These are phyloP conservation scores for Mortierella sp. DNA, from an alignment of 371 early-diverging fungal species.

Conservation along the genomic window DNA sequence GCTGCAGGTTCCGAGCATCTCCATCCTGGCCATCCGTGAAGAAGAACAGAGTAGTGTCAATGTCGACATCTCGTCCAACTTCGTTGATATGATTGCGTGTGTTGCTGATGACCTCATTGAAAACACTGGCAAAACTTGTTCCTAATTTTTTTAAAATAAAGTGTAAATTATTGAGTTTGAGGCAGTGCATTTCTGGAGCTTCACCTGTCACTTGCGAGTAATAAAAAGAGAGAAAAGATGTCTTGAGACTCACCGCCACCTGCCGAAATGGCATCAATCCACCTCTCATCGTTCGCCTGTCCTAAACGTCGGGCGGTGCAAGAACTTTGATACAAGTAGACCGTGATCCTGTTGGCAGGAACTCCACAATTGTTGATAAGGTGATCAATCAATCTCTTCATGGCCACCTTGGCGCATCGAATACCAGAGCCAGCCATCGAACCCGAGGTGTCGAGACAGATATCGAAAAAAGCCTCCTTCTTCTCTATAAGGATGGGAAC, in stretches of 20 bases:
- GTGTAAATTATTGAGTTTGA: not conserved
- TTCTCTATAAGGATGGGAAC: not conserved
- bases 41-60: constrained; percentile 45
- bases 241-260: constrained; percentile 38
- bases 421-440: constrained; percentile 47
- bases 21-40: constrained; percentile 50
- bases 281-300: constrained; percentile 3
- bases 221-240: too few species aligned
- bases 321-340: constrained; percentile 18
- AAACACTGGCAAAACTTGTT: constrained; percentile 37
- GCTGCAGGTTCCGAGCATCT: not conserved
- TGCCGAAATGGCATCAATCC: constrained; percentile 22
- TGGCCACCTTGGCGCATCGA: constrained; percentile 38
- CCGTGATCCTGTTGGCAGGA: constrained; percentile 22
- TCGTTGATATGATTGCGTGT: constrained; percentile 1
- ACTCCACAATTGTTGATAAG: constrained; percentile 21
- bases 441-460: constrained; percentile 47
- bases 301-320: constrained; percentile 25
- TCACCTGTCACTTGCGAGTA: not conserved
- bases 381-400: constrained; percentile 33
- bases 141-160: constrained; percentile 20
- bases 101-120: constrained; percentile 14
- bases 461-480: constrained; percentile 44
- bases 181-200: constrained; percentile 14
- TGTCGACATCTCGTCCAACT: constrained; percentile 9